phyloP scores from a whole-genome alignment of 2,329 filamentous ascomycete genomes.

The Microcera coccophila region DNA sequence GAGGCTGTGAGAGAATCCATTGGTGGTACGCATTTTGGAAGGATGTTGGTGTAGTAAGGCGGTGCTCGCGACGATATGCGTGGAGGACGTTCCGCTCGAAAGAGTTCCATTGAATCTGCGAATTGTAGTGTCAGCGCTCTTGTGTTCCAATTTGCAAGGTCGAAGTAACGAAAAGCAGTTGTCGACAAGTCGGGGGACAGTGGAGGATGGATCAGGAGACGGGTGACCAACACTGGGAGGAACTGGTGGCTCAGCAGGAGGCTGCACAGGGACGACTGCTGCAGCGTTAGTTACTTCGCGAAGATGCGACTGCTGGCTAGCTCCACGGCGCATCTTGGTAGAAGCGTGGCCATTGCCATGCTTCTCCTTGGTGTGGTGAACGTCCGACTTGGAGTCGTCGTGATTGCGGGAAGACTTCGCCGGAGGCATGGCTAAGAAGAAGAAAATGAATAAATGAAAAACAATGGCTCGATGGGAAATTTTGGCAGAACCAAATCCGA shows the following conservation, averaged over 20 bases:
- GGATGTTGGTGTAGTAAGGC: conserved; percentile 65
- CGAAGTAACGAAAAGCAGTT: not conserved
- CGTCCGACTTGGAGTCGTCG: conserved; percentile 46
- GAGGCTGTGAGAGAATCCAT: conserved; percentile 56
- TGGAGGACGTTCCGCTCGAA: conserved; percentile 67
- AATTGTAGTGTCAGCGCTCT: conserved; percentile 2
- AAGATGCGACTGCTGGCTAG: conserved; percentile 46
- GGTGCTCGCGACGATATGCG: conserved; percentile 70
- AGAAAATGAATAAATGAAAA: conserved; percentile 1
- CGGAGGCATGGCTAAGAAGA: conserved; percentile 38
- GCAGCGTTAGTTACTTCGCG: conserved; percentile 43
- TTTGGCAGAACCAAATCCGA: not conserved
- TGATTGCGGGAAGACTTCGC: conserved; percentile 44
- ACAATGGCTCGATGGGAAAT: conserved; percentile 6
- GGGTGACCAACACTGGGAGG: conserved; percentile 33
- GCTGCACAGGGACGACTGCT: conserved; percentile 31
- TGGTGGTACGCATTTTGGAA: conserved; percentile 63
- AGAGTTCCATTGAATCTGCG: conserved; percentile 61
- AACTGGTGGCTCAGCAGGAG: conserved; percentile 24
- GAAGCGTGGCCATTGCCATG: conserved; percentile 41
- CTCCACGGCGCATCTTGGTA: conserved; percentile 54
- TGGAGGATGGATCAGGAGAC: conserved; percentile 1
- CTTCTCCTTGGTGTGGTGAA: conserved; percentile 43
- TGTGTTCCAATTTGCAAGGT: conserved; percentile 10
- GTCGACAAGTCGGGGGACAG: conserved; percentile 1